Percentiles rank a stretch among this genome's conserved stretches.
Conservation (phyloP, 2,329 filamentous ascomycete genomes). For the Pyrenophora tritici-repentis region DNA sequence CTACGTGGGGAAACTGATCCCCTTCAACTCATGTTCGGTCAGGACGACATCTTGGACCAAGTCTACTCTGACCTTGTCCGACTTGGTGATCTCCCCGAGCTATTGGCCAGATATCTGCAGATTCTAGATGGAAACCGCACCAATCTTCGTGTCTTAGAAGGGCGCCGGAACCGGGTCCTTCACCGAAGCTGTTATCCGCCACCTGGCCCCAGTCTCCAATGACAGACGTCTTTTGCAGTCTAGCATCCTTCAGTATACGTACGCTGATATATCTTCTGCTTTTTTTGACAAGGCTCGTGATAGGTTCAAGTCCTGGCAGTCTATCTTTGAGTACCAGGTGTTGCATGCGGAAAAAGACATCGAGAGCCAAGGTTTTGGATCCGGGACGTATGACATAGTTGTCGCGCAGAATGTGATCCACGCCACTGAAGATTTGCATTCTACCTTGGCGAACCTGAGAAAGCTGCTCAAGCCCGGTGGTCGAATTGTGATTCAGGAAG, state of each 20-base stretch:
- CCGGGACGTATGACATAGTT: background rate
- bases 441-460: background rate
- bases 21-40: background rate
- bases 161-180: background rate
- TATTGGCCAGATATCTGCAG: background rate
- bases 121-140: background rate
- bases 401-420: slow-evolving; percentile 1
- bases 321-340: slow-evolving; percentile 19
- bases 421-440: background rate
- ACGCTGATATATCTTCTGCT: slow-evolving; percentile 11
- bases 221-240: background rate
- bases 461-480: background rate
- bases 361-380: slow-evolving; percentile 16
- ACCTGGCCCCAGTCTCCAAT: background rate
- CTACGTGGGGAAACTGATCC: slow-evolving; percentile 1
- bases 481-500: background rate
- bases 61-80: slow-evolving; percentile 1
- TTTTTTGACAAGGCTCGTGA: slow-evolving; percentile 14
- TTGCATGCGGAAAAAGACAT: slow-evolving; percentile 26
- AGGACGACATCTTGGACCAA: background rate
- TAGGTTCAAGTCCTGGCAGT: slow-evolving; percentile 5
- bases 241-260: slow-evolving; percentile 8
- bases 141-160: background rate
- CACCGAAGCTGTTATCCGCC: background rate
- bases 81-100: background rate